phyloP scores from a whole-genome alignment of 2,329 filamentous ascomycete genomes.

The Xylariales sp. region DNA sequence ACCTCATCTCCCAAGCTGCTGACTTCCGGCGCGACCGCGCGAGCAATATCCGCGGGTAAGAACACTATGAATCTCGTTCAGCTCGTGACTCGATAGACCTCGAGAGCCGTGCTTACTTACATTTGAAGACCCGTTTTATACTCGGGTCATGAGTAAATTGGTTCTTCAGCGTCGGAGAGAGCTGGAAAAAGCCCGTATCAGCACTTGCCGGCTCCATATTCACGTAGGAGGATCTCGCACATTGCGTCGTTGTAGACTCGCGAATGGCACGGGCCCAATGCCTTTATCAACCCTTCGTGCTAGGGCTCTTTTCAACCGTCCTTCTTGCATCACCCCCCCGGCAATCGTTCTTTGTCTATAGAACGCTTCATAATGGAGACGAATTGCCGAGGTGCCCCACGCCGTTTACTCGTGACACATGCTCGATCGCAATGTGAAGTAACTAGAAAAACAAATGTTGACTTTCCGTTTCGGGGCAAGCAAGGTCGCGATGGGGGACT shows the following conservation, averaged over 20 bases:
- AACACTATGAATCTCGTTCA: conserved; percentile 56
- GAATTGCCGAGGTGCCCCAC: conserved; percentile 34
- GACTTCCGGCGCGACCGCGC: conserved; percentile 57
- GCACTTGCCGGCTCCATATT: conserved; percentile 49
- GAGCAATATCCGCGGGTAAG: conserved; percentile 56
- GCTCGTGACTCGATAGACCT: neutral
- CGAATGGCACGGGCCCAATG: conserved; percentile 52
- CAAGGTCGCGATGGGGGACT: conserved; percentile 3
- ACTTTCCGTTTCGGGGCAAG: conserved; percentile 32
- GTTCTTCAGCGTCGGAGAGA: conserved; percentile 37
- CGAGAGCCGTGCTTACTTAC: conserved; percentile 28
- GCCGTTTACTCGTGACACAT: conserved; percentile 24
- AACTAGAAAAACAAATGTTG: neutral
- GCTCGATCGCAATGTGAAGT: neutral
- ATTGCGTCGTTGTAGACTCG: conserved; percentile 10
- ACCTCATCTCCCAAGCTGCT: conserved; percentile 63
- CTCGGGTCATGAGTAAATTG: conserved; percentile 41
- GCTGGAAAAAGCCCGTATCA: conserved; percentile 41
- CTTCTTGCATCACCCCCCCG: conserved; percentile 2
- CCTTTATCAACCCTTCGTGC: conserved; percentile 37
- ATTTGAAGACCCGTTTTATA: conserved; percentile 37
- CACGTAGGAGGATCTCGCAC: neutral
- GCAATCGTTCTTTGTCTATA: conserved; percentile 17
- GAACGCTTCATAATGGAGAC: neutral
- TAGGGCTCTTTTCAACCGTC: neutral